Percentiles rank a stretch among this genome's conserved stretches.
phyloP scores from a whole-genome alignment of 495 filamentous ascomycete species.

The Stereocaulon alpinum region DNA sequence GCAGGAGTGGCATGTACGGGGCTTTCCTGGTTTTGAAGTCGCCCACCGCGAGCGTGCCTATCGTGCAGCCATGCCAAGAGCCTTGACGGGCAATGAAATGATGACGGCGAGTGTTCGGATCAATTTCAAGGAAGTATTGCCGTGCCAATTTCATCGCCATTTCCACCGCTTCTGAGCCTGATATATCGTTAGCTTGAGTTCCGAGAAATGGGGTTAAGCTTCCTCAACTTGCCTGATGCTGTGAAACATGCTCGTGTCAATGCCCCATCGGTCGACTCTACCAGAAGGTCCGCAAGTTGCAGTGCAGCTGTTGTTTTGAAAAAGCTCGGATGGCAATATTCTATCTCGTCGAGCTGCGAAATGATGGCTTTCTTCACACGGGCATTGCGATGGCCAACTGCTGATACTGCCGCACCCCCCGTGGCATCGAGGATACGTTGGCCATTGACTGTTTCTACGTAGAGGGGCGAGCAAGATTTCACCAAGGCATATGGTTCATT shows the following conservation, averaged over 20 bases:
- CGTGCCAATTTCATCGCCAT: conserved; percentile 53
- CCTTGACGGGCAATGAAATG: conserved; percentile 55
- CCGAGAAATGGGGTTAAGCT: conserved; percentile 16
- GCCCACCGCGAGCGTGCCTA: conserved; percentile 52
- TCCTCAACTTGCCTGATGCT: conserved; percentile 46
- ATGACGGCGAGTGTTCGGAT: conserved; percentile 35
- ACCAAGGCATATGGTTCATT: too few species aligned
- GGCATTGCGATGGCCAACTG: conserved; percentile 38
- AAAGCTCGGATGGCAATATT: conserved; percentile 37
- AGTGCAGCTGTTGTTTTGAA: conserved; percentile 34
- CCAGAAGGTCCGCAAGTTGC: conserved; percentile 32
- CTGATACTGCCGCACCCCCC: conserved; percentile 44
- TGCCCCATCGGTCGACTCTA: conserved; percentile 38
- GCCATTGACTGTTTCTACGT: conserved; percentile 45
- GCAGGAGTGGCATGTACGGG: conserved; percentile 55
- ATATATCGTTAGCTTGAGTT: conserved; percentile 20
- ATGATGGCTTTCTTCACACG: conserved; percentile 32
- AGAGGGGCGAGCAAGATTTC: too few species aligned
- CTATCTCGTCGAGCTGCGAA: conserved; percentile 30
- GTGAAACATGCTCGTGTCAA: conserved; percentile 36
- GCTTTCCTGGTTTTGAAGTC: conserved; percentile 51
- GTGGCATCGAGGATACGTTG: conserved; percentile 53
- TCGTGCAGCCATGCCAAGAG: conserved; percentile 67
- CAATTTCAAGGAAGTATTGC: conserved; percentile 50
- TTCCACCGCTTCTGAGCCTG: conserved; percentile 61